Base-by-base conservation (phyloP, 345 rosid species). In the Turritis glabra region DNA sequence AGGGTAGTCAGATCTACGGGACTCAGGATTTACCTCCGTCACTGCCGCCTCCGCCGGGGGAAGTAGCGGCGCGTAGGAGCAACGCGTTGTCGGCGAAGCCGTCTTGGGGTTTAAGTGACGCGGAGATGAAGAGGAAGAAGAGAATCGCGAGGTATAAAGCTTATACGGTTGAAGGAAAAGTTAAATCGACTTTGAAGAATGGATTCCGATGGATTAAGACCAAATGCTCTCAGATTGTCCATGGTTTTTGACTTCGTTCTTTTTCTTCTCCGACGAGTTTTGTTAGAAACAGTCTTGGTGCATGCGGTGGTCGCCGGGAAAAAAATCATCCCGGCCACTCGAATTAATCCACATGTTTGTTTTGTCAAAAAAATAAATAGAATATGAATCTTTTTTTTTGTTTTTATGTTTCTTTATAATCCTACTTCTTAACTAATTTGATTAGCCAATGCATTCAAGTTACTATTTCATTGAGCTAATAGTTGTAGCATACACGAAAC, bases 151-250 rank as follows among this genome's bases (percentile, higher is more conserved):
- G 79, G 73, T 86, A 85, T 69, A 89, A 89, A 80, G 83, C 87
- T 30, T 87, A 83, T 69, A 80, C 84, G 0, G 87, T 87, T 27
- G 87, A 89, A 83, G 89, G 82, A 2, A 86, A 82, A 50, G 83
- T 89, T 14, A 85, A 87, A 72, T 62, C 82, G 40, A 78, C 85
- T 7, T 53, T 84, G 30, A 84, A 72, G 61, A 80, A 75, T 9
- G 84, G 90, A 3, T 67, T 86, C 37, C 85, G 85, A 43, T 87
- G 95, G 96, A 79, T 90, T 77, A 85, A 81, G 77, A 84, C 77
- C 73, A 86, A 82, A 66, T 87, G 88, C 78, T 84, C 74, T 25
- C 75, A 58, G 77, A 82, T 89, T 74, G 82, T 81, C 40, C 83
- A 81, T 46, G 77, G 84, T 1, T 78, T 62, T 29, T 72, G 41